These are phyloP conservation scores for Dendrothele bispora DNA, from an alignment of 768 basidiomycete genomes.

Conservation along the genomic window DNA sequence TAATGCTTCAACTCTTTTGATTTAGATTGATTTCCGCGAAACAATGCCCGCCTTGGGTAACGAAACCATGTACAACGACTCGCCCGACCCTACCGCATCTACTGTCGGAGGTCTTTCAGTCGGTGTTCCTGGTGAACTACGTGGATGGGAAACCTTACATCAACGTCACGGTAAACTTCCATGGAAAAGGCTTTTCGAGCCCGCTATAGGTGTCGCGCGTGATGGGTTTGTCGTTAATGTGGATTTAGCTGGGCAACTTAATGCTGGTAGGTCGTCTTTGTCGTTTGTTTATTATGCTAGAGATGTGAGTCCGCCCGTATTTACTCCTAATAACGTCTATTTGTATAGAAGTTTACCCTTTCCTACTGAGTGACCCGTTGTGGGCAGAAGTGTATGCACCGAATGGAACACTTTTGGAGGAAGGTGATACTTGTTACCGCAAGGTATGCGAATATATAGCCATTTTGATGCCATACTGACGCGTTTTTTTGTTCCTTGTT, in stretches of 20 bases:
- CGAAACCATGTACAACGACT: conserved; percentile 36
- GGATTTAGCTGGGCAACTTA: conserved; percentile 16
- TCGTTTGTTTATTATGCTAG: too few relatives aligned
- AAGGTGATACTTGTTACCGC: conserved; percentile 20
- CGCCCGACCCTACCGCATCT: conserved; percentile 27
- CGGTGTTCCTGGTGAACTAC: conserved; percentile 50
- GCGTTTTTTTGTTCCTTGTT: too few relatives aligned
- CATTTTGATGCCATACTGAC: neutral
- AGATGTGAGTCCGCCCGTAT: too few relatives aligned
- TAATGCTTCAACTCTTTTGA: too few relatives aligned
- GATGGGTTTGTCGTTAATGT: conserved; percentile 17
- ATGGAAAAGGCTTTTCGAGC: conserved; percentile 44
- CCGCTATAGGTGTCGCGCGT: conserved; percentile 39
- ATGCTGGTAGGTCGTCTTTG: too few relatives aligned
- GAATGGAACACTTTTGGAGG: conserved; percentile 17
- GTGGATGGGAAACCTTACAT: conserved; percentile 45
- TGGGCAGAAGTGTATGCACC: conserved; percentile 28
- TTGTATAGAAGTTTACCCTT: conserved; percentile 5
- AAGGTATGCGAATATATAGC: conserved; percentile 5
- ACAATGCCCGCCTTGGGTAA: conserved; percentile 37
- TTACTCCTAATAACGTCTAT: too few relatives aligned
- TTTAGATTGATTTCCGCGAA: conserved; percentile 52
- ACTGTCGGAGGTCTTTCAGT: conserved; percentile 48
- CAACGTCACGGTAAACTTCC: conserved; percentile 40
- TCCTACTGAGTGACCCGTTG: conserved; percentile 17